A percentile compares a stretch with the other conserved stretches of the same genome.
Evolutionary conservation across 257 asterid species (phyloP).

Genomic region (Solanum sitiens): DNA sequence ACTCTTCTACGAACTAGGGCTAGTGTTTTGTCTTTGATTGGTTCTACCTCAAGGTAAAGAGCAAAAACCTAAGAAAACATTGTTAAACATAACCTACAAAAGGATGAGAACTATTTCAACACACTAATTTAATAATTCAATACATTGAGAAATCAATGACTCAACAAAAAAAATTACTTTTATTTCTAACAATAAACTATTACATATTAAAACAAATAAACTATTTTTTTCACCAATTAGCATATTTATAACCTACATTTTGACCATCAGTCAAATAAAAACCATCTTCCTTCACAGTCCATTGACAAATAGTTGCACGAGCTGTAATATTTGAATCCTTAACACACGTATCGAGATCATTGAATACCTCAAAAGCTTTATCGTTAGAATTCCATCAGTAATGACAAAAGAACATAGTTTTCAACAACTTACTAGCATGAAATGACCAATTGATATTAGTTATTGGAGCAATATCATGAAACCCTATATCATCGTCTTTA

Average conservation of each 20-base stretch:
- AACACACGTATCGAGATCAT: neutral
- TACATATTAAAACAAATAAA: neutral
- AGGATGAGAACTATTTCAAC: neutral
- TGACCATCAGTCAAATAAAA: neutral
- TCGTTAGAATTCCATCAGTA: neutral
- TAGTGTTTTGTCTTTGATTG: neutral
- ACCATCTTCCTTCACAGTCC: neutral
- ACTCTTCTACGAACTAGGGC: rapidly evolving
- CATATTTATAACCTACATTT: neutral
- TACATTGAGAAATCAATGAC: neutral
- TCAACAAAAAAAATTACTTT: neutral
- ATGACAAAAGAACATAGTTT: neutral
- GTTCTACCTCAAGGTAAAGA: rapidly evolving
- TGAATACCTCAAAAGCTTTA: neutral
- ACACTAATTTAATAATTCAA: neutral
- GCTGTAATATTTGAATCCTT: neutral
- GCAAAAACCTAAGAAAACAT: neutral
- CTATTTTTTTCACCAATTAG: neutral
- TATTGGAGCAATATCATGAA: neutral
- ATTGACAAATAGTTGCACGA: neutral
- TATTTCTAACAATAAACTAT: neutral
- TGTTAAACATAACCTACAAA: neutral
- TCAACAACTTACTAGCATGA: neutral
- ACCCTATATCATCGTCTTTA: neutral
- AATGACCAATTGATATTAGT: neutral